These are phyloP conservation scores for Phialophora macrospora DNA, from an alignment of 2,329 filamentous ascomycete species.

Conservation along the genomic window DNA sequence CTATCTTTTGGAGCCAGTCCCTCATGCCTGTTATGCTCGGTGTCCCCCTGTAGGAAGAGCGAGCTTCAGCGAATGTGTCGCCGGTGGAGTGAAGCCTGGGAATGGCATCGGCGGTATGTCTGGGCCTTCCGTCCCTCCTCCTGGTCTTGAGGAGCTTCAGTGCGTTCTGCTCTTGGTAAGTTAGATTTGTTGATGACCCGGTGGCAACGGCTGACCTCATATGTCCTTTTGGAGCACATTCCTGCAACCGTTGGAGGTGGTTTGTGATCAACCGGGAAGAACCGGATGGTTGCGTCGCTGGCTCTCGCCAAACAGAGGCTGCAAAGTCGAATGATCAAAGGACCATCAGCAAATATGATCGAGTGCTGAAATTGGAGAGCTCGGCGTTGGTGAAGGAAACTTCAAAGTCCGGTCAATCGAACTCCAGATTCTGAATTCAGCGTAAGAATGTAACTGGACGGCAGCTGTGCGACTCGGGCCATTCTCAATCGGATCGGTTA, in stretches of 20 bases:
- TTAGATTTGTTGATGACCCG: neutral
- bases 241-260: neutral
- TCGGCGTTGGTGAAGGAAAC: neutral
- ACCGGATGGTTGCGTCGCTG: neutral
- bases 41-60: neutral
- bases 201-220: neutral
- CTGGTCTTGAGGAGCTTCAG: neutral
- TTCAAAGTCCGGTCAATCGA: neutral
- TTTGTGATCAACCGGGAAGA: neutral
- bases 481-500: neutral
- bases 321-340: neutral
- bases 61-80: neutral
- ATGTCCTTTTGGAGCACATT: slow-evolving; percentile 1
- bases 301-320: neutral
- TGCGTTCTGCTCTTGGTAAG: neutral
- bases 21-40: neutral
- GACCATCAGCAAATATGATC: too few species aligned
- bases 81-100: neutral
- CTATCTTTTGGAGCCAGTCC: neutral
- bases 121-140: neutral
- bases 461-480: neutral
- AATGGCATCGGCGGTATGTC: neutral
- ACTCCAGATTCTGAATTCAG: neutral
- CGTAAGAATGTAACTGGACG: neutral
- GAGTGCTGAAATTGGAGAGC: neutral